A percentile compares a stretch with the other conserved stretches of the same genome.
These are phyloP conservation scores for Sarcomyxa edulis DNA, from an alignment of 768 basidiomycete species.

Conservation along the genomic window DNA sequence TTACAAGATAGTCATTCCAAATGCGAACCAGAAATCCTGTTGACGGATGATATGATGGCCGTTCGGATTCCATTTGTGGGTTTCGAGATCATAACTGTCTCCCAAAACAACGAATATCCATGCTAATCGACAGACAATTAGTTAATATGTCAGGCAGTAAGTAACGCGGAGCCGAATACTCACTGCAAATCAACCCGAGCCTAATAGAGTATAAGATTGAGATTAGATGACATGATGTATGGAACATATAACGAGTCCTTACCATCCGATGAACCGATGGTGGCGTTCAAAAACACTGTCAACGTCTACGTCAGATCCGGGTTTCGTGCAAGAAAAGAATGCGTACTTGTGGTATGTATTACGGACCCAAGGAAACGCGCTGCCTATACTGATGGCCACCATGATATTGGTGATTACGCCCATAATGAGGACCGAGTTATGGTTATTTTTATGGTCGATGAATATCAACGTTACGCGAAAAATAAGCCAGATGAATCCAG, in stretches of 20 bases:
- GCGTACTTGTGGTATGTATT: constrained; percentile 78
- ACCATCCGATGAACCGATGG: constrained; percentile 82
- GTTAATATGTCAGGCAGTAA: constrained; percentile 4
- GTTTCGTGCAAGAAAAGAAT: background rate
- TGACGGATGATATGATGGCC: constrained; percentile 55
- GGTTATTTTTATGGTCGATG: constrained; percentile 43
- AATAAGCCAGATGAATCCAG: constrained; percentile 71
- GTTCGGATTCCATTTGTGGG: constrained; percentile 55
- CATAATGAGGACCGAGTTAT: constrained; percentile 49
- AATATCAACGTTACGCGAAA: constrained; percentile 53
- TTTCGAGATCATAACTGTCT: constrained; percentile 55
- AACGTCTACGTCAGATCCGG: constrained; percentile 3
- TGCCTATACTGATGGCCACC: constrained; percentile 54
- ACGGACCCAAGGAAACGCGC: constrained; percentile 76
- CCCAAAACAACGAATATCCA: constrained; percentile 71
- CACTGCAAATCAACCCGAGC: constrained; percentile 50
- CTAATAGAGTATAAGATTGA: no score
- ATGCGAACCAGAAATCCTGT: constrained; percentile 76
- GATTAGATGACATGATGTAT: no score
- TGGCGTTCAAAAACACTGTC: constrained; percentile 73
- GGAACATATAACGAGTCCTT: constrained; percentile 13
- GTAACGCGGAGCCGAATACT: constrained; percentile 14
- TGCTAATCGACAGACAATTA: constrained; percentile 24
- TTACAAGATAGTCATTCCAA: constrained; percentile 72
- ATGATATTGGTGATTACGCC: constrained; percentile 59